Base-by-base conservation (phyloP, 805 yeast species). In the Candida hungchunana region DNA sequence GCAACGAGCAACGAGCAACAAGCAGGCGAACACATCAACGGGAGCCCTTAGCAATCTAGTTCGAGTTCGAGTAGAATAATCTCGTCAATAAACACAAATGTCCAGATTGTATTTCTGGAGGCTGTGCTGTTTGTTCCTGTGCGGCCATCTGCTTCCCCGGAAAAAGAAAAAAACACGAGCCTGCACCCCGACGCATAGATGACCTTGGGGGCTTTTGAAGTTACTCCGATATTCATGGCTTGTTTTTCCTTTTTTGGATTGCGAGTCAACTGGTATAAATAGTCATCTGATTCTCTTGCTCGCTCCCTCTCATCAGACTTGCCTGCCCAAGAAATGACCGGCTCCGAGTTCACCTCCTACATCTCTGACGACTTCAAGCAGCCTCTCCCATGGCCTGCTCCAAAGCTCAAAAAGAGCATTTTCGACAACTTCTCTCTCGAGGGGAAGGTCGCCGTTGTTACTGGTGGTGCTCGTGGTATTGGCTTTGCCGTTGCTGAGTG, bases 401-500 rank as follows among this genome's bases (percentile, higher is more conserved):
- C 88, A 32, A 56, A 61, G 42, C 59, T 76, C 25, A 62, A 76
- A 19, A 59, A 63, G 35, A 60, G 68, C 53, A 77, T 80, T 23
- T 61, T 80, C 44, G 89, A 82, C 43, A 66, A 82, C 46, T 84
- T 86, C 60, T 79, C 86, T 4, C 69, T 86, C 42, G 80, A 79
- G 62, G 94, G 93, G 18, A 85, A 83, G 60, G 81, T 79, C 11
- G 93, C 94, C 18, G 76, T 84, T 4, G 74, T 86, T 40, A 82
- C 94, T n/a, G 95, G 95, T 30, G 83, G 86, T 10, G 79, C 89
- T 13, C 69, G 82, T 30, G 95, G 95, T 22, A 85, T 86, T 46
- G 95, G 95, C 12, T 73, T 60, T 48, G 85, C 84, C 5, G 82
- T 83, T 23, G 94, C 94, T 29, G 83, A 77, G 58, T 89, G 87